A percentile compares a stretch with the other conserved stretches of the same genome.
phyloP scores from a whole-genome alignment of 2,329 filamentous ascomycete species.

The Leptographium wingfieldii region DNA sequence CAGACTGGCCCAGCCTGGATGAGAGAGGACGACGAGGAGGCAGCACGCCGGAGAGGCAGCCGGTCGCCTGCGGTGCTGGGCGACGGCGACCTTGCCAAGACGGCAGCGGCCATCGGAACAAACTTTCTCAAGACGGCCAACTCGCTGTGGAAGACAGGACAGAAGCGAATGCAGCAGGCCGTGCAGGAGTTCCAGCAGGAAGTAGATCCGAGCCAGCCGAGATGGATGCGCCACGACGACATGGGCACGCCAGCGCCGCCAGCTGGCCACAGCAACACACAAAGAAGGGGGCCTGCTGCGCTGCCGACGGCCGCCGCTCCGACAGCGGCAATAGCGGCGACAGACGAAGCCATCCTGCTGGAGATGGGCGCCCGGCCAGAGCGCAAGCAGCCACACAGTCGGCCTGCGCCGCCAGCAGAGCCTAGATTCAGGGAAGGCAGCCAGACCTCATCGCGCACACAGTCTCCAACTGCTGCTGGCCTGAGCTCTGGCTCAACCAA shows the following conservation, averaged over 20 bases:
- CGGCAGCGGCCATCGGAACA: conserved; percentile 69
- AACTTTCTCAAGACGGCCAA: conserved; percentile 89
- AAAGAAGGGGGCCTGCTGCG: conserved; percentile 13
- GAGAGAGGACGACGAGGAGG: conserved; percentile 35
- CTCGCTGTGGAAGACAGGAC: conserved; percentile 85
- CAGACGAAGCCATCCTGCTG: conserved; percentile 68
- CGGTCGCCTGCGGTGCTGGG: conserved; percentile 38
- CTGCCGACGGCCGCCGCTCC: neutral
- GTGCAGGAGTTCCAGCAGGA: conserved; percentile 73
- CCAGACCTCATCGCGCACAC: conserved; percentile 27
- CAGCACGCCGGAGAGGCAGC: conserved; percentile 35
- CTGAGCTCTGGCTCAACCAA: conserved; percentile 22
- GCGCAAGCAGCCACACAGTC: conserved; percentile 11
- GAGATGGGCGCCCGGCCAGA: conserved; percentile 53
- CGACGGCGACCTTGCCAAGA: conserved; percentile 73
- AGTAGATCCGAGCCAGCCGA: conserved; percentile 70
- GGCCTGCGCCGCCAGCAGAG: conserved; percentile 7
- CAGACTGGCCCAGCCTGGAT: conserved; percentile 47
- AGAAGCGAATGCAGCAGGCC: conserved; percentile 85
- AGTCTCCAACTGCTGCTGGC: conserved; percentile 28
- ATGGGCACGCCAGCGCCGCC: conserved; percentile 12
- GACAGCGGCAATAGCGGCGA: conserved; percentile 22
- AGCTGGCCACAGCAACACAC: neutral
- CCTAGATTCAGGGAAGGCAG: conserved; percentile 18
- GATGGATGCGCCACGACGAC: conserved; percentile 69